Evolutionary conservation across 345 rosid species (phyloP).

Genomic region (Pistacia atlantica): DNA sequence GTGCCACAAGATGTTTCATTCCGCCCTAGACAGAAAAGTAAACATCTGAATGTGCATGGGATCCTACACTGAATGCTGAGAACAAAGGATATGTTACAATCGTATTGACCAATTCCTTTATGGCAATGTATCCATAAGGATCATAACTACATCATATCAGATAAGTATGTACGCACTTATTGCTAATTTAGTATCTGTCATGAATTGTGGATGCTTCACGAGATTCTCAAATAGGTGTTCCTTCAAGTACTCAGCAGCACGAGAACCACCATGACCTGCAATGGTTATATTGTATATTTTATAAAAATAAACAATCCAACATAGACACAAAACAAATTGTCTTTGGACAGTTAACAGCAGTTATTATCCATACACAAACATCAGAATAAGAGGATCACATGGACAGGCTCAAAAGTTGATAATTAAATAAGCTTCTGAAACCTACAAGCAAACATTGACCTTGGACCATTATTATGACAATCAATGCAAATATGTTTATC

Average conservation of each 20-base stretch:
- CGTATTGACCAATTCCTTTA: conserved; percentile 7
- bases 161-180: conserved; percentile 55
- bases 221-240: conserved; percentile 92
- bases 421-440: background rate
- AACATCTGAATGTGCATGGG: conserved; percentile 18
- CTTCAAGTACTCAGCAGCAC: conserved; percentile 95
- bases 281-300: conserved; percentile 11
- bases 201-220: conserved; percentile 81
- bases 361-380: background rate
- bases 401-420: background rate
- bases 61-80: conserved; percentile 23
- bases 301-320: background rate
- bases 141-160: background rate
- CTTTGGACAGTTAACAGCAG: background rate
- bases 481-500: background rate
- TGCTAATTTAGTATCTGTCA: conserved; percentile 75
- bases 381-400: background rate
- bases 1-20: conserved; percentile 11
- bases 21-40: conserved; percentile 11
- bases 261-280: conserved; percentile 99
- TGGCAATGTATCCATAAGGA: background rate
- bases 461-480: background rate
- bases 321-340: background rate
- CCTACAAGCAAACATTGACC: background rate
- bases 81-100: conserved; percentile 15